Base-by-base conservation (phyloP, 305 asterid species). In the Fraxinus velutina region DNA sequence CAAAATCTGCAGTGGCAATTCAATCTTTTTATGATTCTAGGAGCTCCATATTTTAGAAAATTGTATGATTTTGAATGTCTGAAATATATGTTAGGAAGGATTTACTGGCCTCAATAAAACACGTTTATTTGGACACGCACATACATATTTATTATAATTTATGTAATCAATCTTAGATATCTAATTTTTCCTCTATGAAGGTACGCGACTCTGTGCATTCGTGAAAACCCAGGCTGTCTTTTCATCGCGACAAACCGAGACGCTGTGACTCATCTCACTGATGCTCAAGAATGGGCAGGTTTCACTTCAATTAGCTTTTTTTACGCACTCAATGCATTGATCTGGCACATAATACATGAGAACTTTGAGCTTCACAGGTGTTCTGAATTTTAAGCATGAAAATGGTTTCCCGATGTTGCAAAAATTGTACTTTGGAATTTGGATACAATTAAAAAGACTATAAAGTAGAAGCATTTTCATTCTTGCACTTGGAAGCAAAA, bases 211-310 rank as follows among this genome's bases (percentile, higher is more conserved):
- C 83, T 96, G 85, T 96, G 99, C 90, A 89, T 96, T 85, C 97
- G 99, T 33, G 98, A 96, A 85, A 96, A 96, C 83, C 99, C 95
- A 0, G 97, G 97, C 77, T 96, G 99, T 82, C 97, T 96, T 81
- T 96, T 96, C 87, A 92, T 96, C 83, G 99, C 99, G 9, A 96
- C 99, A 21, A 96, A 96, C 86, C 93, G 98, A 8, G 99, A 96
- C 82, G 99, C 98, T 80, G 99, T 96, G 71, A 96, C 99, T 80
- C 99, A 96, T 90, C 98, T 96, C 79, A 96, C 99, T 8, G 99
- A 96, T 90, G 99, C 99, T 86, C 99, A 96, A 80, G 99, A 96
- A 91, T 96, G 99, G 99, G 99, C 99, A 93, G 99, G 98, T 96
- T 80, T 77, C 36, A 37, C 74, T 79, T 64, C 50, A 5, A 36